Conservation (phyloP, 176 grass and related monocot genomes). For the Carex kokanica region DNA sequence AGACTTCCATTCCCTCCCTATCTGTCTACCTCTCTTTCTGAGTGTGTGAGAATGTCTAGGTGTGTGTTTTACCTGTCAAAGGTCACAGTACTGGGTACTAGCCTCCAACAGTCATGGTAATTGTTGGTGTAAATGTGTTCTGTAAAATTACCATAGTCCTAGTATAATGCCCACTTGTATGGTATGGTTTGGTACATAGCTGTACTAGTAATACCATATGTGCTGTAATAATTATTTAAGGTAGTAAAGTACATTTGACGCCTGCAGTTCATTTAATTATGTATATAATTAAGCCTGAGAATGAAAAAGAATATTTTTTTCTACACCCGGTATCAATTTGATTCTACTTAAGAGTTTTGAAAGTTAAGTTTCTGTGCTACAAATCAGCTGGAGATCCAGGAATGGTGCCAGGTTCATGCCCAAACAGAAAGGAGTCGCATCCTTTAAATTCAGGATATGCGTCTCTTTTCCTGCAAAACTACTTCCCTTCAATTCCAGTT, state of each 20-base stretch:
- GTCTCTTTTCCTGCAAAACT: conserved; percentile 86
- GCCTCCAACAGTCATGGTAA: neutral
- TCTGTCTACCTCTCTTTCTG: neutral
- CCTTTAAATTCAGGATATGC: conserved; percentile 70
- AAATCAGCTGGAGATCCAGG: conserved; percentile 95
- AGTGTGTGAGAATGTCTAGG: neutral
- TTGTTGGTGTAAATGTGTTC: neutral
- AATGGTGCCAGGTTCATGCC: conserved; percentile 65
- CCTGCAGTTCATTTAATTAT: neutral
- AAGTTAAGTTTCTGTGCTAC: neutral
- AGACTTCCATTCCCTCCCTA: conserved; percentile 12
- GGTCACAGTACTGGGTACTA: neutral
- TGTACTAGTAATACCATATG: neutral
- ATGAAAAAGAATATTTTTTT: neutral
- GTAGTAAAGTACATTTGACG: neutral
- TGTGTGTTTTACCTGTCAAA: neutral
- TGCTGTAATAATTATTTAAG: neutral
- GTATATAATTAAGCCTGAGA: neutral
- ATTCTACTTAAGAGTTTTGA: neutral
- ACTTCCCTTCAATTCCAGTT: conserved; percentile 80
- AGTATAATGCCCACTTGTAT: neutral
- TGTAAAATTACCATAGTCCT: neutral
- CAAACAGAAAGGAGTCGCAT: conserved; percentile 94
- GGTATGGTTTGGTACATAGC: neutral
- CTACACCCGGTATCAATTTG: neutral